Conservation (phyloP, 2,329 filamentous ascomycete species). For the Pseudogymnoascus sp. region DNA sequence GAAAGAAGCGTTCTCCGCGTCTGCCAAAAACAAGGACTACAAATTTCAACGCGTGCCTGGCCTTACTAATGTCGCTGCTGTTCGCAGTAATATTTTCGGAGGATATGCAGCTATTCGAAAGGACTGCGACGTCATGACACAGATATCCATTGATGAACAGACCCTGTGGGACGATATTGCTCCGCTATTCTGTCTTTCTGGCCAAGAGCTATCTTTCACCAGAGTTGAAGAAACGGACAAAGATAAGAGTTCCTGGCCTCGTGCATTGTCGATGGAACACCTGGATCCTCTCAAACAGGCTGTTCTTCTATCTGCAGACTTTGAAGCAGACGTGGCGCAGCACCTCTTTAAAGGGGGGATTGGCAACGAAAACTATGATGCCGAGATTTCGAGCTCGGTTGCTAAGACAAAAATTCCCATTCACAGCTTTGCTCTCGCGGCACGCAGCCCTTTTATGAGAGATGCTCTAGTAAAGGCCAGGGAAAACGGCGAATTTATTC, state of each 20-base stretch:
- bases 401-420: conserved; percentile 52
- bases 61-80: conserved; percentile 74
- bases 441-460: conserved; percentile 63
- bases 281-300: conserved; percentile 44
- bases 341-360: conserved; percentile 39
- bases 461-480: conserved; percentile 52
- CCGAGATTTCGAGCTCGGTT: neutral
- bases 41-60: conserved; percentile 90
- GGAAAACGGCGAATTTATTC: conserved; percentile 43
- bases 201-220: conserved; percentile 41
- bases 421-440: conserved; percentile 73
- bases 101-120: conserved; percentile 82
- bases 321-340: conserved; percentile 54
- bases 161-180: conserved; percentile 67
- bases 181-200: conserved; percentile 59
- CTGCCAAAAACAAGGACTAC: conserved; percentile 62
- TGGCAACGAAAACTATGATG: conserved; percentile 31
- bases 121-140: conserved; percentile 69
- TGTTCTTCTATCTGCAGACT: conserved; percentile 54
- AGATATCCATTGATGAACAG: conserved; percentile 58
- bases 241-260: conserved; percentile 33
- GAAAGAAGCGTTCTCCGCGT: conserved; percentile 49
- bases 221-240: conserved; percentile 33
- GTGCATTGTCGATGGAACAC: conserved; percentile 42
- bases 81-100: conserved; percentile 82